Conservation (phyloP, 2,329 filamentous ascomycete genomes). For the Capronia americana region DNA sequence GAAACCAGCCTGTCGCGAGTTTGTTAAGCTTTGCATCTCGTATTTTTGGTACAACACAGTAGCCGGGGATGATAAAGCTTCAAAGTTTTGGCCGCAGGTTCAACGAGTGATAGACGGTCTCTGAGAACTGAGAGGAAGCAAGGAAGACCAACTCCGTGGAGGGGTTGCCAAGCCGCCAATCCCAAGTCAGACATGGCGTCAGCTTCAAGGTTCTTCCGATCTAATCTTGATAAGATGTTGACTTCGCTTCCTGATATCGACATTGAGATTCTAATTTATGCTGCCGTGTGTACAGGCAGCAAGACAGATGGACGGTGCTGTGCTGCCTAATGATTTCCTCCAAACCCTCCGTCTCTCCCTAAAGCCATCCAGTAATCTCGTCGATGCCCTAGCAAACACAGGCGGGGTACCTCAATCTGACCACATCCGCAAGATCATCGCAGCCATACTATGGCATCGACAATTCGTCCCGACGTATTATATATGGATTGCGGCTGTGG, state of each 20-base stretch:
- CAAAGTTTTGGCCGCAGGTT: neutral
- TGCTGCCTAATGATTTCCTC: conserved; percentile 11
- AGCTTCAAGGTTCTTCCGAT: conserved; percentile 5
- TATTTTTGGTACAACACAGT: neutral
- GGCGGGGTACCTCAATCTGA: conserved; percentile 12
- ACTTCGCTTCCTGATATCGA: neutral
- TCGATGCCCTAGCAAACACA: conserved; percentile 25
- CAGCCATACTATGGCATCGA: conserved; percentile 33
- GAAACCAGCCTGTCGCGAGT: neutral
- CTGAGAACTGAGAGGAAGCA: neutral
- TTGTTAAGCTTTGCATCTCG: neutral
- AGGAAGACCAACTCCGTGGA: neutral
- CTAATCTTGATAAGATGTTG: conserved; percentile 22
- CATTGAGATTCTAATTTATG: neutral
- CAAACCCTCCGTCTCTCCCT: conserved; percentile 10
- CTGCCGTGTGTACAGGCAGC: neutral
- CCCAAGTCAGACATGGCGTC: neutral
- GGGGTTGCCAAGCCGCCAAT: neutral
- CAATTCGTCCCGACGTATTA: conserved; percentile 38
- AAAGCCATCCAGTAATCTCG: conserved; percentile 15
- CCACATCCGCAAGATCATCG: conserved; percentile 33
- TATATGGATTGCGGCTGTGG: conserved; percentile 19
- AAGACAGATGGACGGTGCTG: conserved; percentile 15
- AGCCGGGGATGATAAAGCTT: neutral
- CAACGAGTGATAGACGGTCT: neutral